Percentiles rank a stretch among this genome's conserved stretches.
phyloP scores from a whole-genome alignment of 73 alveolate genomes.

The Paramecium tetraurelia region DNA sequence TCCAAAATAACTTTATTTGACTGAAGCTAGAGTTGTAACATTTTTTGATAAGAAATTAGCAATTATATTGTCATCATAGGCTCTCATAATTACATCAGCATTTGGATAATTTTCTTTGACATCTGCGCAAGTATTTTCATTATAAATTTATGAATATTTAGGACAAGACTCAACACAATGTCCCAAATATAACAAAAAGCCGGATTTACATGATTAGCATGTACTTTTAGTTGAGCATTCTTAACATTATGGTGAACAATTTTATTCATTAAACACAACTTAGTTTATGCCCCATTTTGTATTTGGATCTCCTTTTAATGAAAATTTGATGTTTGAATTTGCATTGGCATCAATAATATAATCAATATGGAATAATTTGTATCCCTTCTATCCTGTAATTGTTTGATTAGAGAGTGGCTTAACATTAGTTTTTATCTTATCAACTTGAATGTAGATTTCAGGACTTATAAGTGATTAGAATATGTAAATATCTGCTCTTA shows the following conservation, averaged over 20 bases:
- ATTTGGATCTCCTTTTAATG: neutral
- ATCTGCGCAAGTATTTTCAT: neutral
- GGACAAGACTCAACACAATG: neutral
- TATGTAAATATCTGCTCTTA: neutral
- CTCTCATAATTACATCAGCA: neutral
- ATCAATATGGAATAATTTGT: neutral
- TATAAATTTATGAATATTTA: neutral
- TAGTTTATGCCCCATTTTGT: neutral
- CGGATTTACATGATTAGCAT: neutral
- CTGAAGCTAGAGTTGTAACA: neutral
- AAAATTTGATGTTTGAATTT: neutral
- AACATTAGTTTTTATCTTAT: neutral
- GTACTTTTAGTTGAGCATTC: neutral
- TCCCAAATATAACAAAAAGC: neutral
- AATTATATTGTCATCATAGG: neutral
- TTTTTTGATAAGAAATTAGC: neutral
- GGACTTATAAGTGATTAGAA: neutral
- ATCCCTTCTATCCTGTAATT: neutral
- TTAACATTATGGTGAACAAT: neutral
- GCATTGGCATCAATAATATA: neutral
- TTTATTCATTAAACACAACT: neutral
- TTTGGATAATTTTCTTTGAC: neutral
- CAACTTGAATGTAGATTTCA: neutral
- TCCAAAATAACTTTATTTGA: neutral
- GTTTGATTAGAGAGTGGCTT: neutral